Evolutionary conservation across 2,329 filamentous ascomycete species (phyloP).

Genomic region (Monosporascus sp.): DNA sequence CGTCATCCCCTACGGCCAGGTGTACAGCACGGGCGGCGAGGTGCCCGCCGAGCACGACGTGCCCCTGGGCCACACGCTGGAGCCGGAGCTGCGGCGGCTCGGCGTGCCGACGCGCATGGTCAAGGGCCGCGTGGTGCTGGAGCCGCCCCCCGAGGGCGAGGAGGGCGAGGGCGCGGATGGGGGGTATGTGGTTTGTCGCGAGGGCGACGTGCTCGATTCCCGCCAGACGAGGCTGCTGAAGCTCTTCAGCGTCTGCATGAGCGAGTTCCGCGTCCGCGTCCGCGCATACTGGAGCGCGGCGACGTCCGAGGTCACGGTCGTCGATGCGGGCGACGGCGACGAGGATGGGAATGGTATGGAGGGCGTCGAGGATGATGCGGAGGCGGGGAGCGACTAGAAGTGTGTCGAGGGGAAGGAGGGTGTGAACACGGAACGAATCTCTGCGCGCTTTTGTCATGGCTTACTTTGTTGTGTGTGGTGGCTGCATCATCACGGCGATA

Average conservation of each 20-base stretch:
- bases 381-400: constrained; percentile 18
- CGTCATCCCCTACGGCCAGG: constrained; percentile 73
- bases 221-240: constrained; percentile 91
- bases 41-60: constrained; percentile 76
- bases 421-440: not conserved
- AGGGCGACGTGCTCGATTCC: constrained; percentile 80
- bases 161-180: constrained; percentile 39
- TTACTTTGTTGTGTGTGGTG: not conserved
- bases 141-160: constrained; percentile 42
- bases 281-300: constrained; percentile 65
- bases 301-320: constrained; percentile 53
- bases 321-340: constrained; percentile 31
- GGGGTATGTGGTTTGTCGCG: constrained; percentile 74
- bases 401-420: not conserved
- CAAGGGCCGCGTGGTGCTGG: constrained; percentile 79
- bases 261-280: constrained; percentile 81
- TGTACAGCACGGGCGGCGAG: constrained; percentile 77
- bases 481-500: not conserved
- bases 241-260: constrained; percentile 84
- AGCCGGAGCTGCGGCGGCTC: constrained; percentile 83
- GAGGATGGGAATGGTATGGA: constrained; percentile 18
- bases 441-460: not conserved
- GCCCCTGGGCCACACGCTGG: constrained; percentile 78
- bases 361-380: constrained; percentile 14
- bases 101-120: constrained; percentile 85